A percentile compares a stretch with the other conserved stretches of the same genome.
Evolutionary conservation across 352 stramenopile genomes (phyloP).

Genomic region (Globisporangium radiosum): DNA sequence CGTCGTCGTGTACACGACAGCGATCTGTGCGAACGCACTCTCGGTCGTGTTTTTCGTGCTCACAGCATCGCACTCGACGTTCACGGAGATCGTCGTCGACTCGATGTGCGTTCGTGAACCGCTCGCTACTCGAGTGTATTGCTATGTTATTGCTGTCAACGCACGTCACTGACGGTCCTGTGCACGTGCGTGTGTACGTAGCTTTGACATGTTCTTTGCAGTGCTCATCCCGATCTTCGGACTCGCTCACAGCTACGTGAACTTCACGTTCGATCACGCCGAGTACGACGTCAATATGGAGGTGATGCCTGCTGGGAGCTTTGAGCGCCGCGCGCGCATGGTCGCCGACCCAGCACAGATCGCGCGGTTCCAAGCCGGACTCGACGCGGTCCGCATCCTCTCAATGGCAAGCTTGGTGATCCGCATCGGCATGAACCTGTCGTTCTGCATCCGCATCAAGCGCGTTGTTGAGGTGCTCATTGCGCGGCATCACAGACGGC

Average conservation of each 20-base stretch:
- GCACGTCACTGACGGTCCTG: no score
- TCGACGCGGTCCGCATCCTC: conserved; percentile 28
- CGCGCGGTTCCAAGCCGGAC: conserved; percentile 17
- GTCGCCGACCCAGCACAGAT: conserved; percentile 22
- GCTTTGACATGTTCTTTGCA: conserved; percentile 25
- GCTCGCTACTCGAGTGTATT: neutral
- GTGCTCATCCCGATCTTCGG: conserved; percentile 22
- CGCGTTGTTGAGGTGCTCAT: conserved; percentile 25
- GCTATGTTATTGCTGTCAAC: no score
- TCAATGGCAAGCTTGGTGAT: conserved; percentile 19
- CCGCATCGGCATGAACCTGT: conserved; percentile 26
- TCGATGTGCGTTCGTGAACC: conserved; percentile 6
- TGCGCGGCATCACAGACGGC: neutral
- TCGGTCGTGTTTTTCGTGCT: conserved; percentile 12
- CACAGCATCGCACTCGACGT: conserved; percentile 5
- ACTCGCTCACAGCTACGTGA: conserved; percentile 15
- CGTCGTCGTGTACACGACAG: conserved; percentile 5
- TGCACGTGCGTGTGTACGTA: neutral
- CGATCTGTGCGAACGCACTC: conserved; percentile 16
- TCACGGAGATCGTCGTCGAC: conserved; percentile 26
- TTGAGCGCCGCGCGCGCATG: conserved; percentile 27
- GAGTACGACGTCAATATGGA: conserved; percentile 20
- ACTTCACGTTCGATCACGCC: conserved; percentile 25
- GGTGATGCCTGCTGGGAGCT: conserved; percentile 19
- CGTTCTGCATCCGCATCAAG: conserved; percentile 26